Conservation (phyloP, 805 yeast species). For the Spathaspora boniae region DNA sequence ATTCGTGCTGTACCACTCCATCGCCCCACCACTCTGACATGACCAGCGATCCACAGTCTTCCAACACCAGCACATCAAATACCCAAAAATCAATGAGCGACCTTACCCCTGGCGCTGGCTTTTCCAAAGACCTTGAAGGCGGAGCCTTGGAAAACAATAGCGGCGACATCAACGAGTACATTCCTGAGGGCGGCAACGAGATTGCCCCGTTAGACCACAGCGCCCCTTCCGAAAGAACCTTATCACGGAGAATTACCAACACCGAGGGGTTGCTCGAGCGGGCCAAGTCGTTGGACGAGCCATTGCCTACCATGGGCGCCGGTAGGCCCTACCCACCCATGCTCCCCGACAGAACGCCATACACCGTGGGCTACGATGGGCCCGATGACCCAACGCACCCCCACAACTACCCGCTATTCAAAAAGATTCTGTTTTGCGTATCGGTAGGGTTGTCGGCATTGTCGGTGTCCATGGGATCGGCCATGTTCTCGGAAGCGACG, state of each 20-base stretch:
- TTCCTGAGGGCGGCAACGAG: constrained; percentile 18
- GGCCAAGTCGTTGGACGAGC: constrained; percentile 23
- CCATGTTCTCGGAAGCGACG: constrained; percentile 70
- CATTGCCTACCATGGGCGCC: constrained; percentile 58
- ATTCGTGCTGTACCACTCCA: too few relatives aligned
- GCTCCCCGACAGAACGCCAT: constrained; percentile 52
- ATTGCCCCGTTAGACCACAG: constrained; percentile 21
- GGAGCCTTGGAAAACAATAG: too few relatives aligned
- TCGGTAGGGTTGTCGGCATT: constrained; percentile 30
- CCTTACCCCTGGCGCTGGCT: too few relatives aligned
- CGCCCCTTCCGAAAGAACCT: constrained; percentile 17
- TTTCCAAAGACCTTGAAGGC: too few relatives aligned
- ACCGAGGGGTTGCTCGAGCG: constrained; percentile 24
- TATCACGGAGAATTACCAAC: constrained; percentile 24
- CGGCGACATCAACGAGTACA: too few relatives aligned
- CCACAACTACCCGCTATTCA: constrained; percentile 58
- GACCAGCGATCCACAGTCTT: too few relatives aligned
- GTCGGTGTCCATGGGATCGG: constrained; percentile 70
- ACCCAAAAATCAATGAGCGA: too few relatives aligned
- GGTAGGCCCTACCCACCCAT: constrained; percentile 60
- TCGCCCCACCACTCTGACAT: too few relatives aligned
- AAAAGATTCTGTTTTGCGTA: constrained; percentile 1
- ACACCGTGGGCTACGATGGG: constrained; percentile 72
- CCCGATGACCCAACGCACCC: constrained; percentile 79
- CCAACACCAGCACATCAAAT: too few relatives aligned